phyloP scores from a whole-genome alignment of 306 rosid genomes.

The Gynostemma pentaphyllum region DNA sequence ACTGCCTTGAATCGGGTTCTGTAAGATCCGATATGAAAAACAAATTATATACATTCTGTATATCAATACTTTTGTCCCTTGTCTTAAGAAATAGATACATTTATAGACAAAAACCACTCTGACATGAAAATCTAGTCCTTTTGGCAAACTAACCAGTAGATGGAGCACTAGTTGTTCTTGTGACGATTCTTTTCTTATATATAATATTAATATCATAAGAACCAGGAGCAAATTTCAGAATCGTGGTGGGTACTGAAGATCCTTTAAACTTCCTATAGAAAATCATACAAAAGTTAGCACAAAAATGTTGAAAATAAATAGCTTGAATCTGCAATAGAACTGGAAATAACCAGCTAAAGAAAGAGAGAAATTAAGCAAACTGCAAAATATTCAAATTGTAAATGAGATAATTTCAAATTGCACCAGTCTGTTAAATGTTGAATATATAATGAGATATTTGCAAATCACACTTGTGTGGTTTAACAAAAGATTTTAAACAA shows the following conservation, averaged over 20 bases:
- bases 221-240: constrained; percentile 39
- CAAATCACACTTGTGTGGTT: too few species aligned
- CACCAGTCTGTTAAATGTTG: too few species aligned
- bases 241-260: constrained; percentile 48
- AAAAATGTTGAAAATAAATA: neutral
- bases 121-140: constrained; percentile 16
- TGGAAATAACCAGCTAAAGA: neutral
- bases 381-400: too few species aligned
- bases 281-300: constrained; percentile 6
- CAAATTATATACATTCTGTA: neutral
- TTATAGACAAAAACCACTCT: neutral
- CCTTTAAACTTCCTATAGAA: constrained; percentile 67
- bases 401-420: too few species aligned
- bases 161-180: constrained; percentile 38
- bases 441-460: too few species aligned
- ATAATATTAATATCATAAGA: constrained; percentile 52
- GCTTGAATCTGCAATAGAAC: neutral
- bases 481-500: too few species aligned
- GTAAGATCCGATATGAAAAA: constrained; percentile 11
- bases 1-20: constrained; percentile 27
- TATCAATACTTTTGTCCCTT: neutral
- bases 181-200: constrained; percentile 39
- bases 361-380: too few species aligned
- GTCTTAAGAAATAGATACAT: neutral
- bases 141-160: constrained; percentile 34